Conservation (phyloP, 1,284 basidiomycete genomes). For the Rhodotorula sp. region DNA sequence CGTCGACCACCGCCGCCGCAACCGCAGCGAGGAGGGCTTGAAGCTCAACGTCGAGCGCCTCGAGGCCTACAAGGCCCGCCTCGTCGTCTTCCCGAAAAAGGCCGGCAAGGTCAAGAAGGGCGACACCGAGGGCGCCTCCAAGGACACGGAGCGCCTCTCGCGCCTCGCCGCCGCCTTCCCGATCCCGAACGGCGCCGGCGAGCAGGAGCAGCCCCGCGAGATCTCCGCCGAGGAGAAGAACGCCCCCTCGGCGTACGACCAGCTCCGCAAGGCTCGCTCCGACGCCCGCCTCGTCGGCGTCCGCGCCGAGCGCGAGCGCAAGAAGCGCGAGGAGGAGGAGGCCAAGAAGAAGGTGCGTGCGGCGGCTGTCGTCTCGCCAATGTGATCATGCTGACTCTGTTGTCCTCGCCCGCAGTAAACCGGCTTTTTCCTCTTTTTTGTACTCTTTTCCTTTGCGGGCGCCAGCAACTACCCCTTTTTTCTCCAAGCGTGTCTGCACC, state of each 20-base stretch:
- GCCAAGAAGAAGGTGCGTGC: conserved; percentile 7
- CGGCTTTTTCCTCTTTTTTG: not conserved
- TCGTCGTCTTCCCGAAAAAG: conserved; percentile 85
- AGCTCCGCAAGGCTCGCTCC: conserved; percentile 84
- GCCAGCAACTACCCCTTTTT: not conserved
- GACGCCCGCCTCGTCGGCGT: conserved; percentile 80
- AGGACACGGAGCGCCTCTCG: conserved; percentile 76
- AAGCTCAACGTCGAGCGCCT: conserved; percentile 92
- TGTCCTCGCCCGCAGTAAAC: not conserved
- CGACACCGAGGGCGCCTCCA: conserved; percentile 84
- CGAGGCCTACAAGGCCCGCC: conserved; percentile 81
- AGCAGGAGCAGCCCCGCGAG: conserved; percentile 80
- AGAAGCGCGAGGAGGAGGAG: conserved; percentile 84
- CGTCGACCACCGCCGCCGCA: conserved; percentile 96
- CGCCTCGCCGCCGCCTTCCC: conserved; percentile 54
- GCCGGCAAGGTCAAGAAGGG: conserved; percentile 93
- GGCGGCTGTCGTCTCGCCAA: not conserved
- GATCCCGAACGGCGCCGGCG: conserved; percentile 63
- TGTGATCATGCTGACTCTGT: not conserved
- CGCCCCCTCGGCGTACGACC: conserved; percentile 75
- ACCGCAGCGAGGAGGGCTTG: conserved; percentile 94
- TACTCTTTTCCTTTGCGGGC: not conserved
- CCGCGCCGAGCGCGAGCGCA: conserved; percentile 65
- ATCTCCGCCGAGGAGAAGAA: conserved; percentile 90
- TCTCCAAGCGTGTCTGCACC: not conserved